These are phyloP conservation scores for Phellinidium pouzarii DNA, from an alignment of 1,284 basidiomycete genomes.

Conservation along the genomic window DNA sequence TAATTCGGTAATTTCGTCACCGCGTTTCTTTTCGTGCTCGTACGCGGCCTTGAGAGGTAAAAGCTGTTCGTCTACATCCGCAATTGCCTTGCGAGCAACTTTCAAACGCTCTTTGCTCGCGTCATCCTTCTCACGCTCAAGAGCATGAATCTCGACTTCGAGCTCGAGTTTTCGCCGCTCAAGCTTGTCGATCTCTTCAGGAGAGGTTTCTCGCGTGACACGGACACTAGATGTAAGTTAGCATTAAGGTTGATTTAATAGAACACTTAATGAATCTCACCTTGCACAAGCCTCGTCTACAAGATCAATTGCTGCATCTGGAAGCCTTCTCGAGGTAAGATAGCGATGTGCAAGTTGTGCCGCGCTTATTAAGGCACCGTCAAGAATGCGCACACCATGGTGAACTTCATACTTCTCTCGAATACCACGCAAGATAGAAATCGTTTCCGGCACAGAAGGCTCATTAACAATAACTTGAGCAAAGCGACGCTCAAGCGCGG, in stretches of 20 bases:
- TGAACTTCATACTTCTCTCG: slow-evolving; percentile 80
- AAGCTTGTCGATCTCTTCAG: slow-evolving; percentile 93
- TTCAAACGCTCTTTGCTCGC: slow-evolving; percentile 87
- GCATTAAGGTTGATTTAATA: slow-evolving; percentile 22
- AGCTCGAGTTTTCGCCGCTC: slow-evolving; percentile 89
- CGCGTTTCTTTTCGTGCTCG: slow-evolving; percentile 83
- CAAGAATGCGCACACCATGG: slow-evolving; percentile 88
- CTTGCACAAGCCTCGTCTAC: slow-evolving; percentile 92
- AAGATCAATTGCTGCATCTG: slow-evolving; percentile 89
- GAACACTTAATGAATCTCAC: slow-evolving; percentile 31
- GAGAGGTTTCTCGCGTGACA: slow-evolving; percentile 90
- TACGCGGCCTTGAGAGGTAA: slow-evolving; percentile 83
- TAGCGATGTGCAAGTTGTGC: slow-evolving; percentile 94
- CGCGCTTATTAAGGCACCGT: slow-evolving; percentile 85
- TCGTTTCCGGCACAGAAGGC: slow-evolving; percentile 85
- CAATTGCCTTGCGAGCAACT: slow-evolving; percentile 72
- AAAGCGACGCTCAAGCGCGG: slow-evolving; percentile 92
- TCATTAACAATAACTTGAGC: slow-evolving; percentile 93
- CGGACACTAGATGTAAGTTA: slow-evolving; percentile 52
- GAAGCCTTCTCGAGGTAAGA: slow-evolving; percentile 78
- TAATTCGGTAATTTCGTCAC: slow-evolving; percentile 79
- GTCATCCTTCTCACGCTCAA: slow-evolving; percentile 89
- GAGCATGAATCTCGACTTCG: slow-evolving; percentile 92
- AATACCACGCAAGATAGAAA: slow-evolving; percentile 89
- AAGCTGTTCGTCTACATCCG: slow-evolving; percentile 87